Conservation (phyloP, 345 rosid species). For the Citrus unshiu region DNA sequence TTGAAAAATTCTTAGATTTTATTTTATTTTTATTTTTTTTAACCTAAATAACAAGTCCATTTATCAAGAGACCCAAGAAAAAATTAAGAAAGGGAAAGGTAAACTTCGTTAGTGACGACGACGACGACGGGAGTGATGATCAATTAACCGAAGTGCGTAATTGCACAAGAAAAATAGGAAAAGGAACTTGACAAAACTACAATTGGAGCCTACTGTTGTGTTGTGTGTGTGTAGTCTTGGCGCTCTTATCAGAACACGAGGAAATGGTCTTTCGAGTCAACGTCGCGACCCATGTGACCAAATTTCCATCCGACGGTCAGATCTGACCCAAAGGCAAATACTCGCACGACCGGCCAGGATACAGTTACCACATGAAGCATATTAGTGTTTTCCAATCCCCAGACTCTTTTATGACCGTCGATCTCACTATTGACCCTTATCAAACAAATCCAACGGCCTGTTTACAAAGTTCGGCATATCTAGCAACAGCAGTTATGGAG, state of each 20-base stretch:
- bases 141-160: not conserved
- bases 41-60: not conserved
- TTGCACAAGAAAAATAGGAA: not conserved
- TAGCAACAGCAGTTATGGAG: conserved; percentile 4
- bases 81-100: not conserved
- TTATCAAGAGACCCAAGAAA: not conserved
- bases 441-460: conserved; percentile 35
- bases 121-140: not conserved
- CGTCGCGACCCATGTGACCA: not conserved
- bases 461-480: conserved; percentile 6
- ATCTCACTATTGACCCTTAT: conserved; percentile 10
- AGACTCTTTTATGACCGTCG: conserved; percentile 21
- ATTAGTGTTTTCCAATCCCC: conserved; percentile 4
- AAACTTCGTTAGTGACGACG: not conserved
- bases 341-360: not conserved
- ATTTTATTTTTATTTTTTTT: no score
- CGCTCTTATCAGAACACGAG: not conserved
- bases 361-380: no score
- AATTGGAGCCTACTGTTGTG: not conserved
- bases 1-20: no score
- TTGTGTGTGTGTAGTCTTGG: no score
- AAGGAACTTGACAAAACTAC: not conserved
- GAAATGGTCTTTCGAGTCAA: not conserved
- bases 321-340: not conserved
- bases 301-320: conserved; percentile 18